Conservation (phyloP, 768 basidiomycete species). For the Guyanaporus albipodus region DNA sequence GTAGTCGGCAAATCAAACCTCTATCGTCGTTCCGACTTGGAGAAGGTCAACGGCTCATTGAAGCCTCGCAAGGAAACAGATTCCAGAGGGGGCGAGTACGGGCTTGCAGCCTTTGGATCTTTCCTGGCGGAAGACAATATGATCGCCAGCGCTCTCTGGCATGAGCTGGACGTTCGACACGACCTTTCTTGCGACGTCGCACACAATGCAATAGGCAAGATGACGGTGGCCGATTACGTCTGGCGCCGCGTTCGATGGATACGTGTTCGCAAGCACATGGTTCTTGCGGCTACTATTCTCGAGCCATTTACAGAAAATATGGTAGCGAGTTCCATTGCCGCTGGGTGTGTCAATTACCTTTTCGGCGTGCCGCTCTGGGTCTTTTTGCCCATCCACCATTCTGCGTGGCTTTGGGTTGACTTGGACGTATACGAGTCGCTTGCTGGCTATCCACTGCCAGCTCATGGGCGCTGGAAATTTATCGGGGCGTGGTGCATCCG, state of each 20-base stretch:
- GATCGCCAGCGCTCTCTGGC: constrained; percentile 91
- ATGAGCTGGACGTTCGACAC: constrained; percentile 85
- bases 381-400: constrained; percentile 56
- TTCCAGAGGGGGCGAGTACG: constrained; percentile 32
- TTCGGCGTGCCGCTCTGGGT: constrained; percentile 50
- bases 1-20: constrained; percentile 96
- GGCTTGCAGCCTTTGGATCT: constrained; percentile 76
- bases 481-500: constrained; percentile 73
- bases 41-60: constrained; percentile 65
- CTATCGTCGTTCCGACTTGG: constrained; percentile 86
- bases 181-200: constrained; percentile 90
- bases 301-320: constrained; percentile 94
- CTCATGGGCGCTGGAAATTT: constrained; percentile 52
- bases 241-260: constrained; percentile 94
- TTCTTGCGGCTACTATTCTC: constrained; percentile 74
- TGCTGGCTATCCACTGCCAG: constrained; percentile 57
- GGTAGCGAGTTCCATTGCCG: constrained; percentile 61
- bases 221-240: constrained; percentile 82
- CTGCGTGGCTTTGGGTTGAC: constrained; percentile 74
- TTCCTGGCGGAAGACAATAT: constrained; percentile 98
- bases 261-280: constrained; percentile 93
- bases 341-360: constrained; percentile 49
- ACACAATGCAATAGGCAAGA: constrained; percentile 82
- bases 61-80: constrained; percentile 38
- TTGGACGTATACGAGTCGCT: constrained; percentile 78